A percentile compares a stretch with the other conserved stretches of the same genome.
Conservation (phyloP, 805 yeast species). For the Starmerella davenportii region DNA sequence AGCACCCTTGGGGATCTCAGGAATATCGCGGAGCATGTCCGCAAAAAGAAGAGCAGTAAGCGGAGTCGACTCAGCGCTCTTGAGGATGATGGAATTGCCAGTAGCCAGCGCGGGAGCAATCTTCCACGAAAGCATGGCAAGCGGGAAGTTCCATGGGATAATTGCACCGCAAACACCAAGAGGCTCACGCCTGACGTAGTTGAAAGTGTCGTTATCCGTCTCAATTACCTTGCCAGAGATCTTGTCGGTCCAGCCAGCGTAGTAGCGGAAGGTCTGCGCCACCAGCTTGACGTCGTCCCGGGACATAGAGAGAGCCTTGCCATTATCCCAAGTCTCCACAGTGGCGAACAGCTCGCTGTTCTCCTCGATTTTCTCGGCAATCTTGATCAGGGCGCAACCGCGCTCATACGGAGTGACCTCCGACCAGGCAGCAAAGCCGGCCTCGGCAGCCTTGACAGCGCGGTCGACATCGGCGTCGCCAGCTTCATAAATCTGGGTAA, state of each 20-base stretch:
- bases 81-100: conserved; percentile 55
- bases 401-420: conserved; percentile 47
- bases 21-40: conserved; percentile 32
- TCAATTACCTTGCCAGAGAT: conserved; percentile 44
- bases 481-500: conserved; percentile 58
- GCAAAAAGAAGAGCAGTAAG: conserved; percentile 48
- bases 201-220: conserved; percentile 39
- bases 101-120: conserved; percentile 69
- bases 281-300: conserved; percentile 38
- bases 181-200: conserved; percentile 54
- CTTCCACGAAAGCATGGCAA: conserved; percentile 63
- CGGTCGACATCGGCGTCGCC: conserved; percentile 57
- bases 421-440: conserved; percentile 62
- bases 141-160: conserved; percentile 59
- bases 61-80: conserved; percentile 63
- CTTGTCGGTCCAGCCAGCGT: conserved; percentile 64
- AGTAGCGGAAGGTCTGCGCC: conserved; percentile 39
- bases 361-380: conserved; percentile 65
- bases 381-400: conserved; percentile 41
- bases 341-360: conserved; percentile 55
- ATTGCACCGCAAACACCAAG: conserved; percentile 49
- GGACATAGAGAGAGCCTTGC: conserved; percentile 41
- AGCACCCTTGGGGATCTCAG: conserved; percentile 64
- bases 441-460: conserved; percentile 75
- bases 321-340: conserved; percentile 78